Base-by-base conservation (phyloP, 306 rosid genomes). In the Acacia melanoxylon region DNA sequence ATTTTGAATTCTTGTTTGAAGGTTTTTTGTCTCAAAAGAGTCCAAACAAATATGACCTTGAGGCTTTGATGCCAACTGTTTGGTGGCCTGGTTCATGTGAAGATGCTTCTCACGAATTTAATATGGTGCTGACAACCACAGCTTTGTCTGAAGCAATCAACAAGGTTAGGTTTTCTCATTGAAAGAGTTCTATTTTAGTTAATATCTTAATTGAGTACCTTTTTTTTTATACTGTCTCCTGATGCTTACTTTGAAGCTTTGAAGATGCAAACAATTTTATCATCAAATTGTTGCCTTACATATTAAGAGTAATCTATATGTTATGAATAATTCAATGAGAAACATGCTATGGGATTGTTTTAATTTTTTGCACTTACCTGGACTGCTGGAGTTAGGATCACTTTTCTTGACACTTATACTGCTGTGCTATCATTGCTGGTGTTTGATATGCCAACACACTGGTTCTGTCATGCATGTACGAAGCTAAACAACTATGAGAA, bases 81-180 rank as follows among this genome's bases (percentile, higher is more conserved):
- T 93, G 97, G 97, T 95, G 98, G 98, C 92, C 97, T 76, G 94
- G 99, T 85, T 92, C 97, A 67, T 88, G 83, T 76, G 99, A 95
- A 87, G 98, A 95, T 62, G 83, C 86, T 42, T 87, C 92, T 33
- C 86, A 75, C 68, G 99, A 91, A 87, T 88, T 85, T 77, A 90
- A 89, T 89, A 93, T 95, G 99, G 72, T 82, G 83, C 83, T 95
- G 93, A 86, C 97, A 52, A 92, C 97, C 77, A 89, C 91, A 15
- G 94, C 97, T 85, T 87, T 95, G 78, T 92, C 99, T 85, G 93
- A 92, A 86, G 89, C 97, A 78, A 85, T 95, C 29, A 83, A 82
- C 85, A 91, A 92, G 97, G 99, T 95, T 76, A 68, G 37, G 81
- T 31, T 44, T 46, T 76, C 49, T 79, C 61, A 73, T 52, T 82